A percentile compares a stretch with the other conserved stretches of the same genome.
Evolutionary conservation across 139 green algal genomes (phyloP).

Genomic region (Chlorella sp.): DNA sequence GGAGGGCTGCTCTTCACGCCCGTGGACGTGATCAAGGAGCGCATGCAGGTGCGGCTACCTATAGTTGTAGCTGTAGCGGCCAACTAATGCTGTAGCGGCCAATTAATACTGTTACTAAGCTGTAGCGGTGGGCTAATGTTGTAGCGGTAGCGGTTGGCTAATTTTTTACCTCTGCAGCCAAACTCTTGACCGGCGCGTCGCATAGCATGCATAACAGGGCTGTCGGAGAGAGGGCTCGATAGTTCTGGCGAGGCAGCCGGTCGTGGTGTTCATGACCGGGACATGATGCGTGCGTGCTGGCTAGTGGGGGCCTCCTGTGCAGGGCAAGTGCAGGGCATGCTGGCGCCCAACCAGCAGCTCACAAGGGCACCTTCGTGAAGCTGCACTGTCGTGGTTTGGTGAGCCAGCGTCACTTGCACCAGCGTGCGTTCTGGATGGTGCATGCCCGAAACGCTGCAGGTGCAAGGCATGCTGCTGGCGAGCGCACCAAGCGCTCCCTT

Average conservation of each 20-base stretch:
- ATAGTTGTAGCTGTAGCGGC: neutral
- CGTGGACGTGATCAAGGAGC: slow-evolving; percentile 88
- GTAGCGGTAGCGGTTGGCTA: too few relatives aligned
- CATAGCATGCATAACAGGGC: too few relatives aligned
- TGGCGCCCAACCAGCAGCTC: slow-evolving; percentile 13
- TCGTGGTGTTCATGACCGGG: neutral
- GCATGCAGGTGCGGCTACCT: slow-evolving; percentile 53
- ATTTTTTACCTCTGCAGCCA: too few relatives aligned
- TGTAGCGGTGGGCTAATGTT: neutral
- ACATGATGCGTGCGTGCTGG: slow-evolving; percentile 3
- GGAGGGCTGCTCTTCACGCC: slow-evolving; percentile 81
- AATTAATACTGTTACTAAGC: neutral
- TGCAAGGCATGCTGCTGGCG: neutral
- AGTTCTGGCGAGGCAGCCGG: neutral
- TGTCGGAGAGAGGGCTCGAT: neutral
- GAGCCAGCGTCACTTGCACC: too few relatives aligned
- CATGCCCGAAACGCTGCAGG: too few relatives aligned
- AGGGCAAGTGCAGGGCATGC: slow-evolving; percentile 31
- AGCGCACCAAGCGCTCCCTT: too few relatives aligned
- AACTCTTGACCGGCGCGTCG: too few relatives aligned
- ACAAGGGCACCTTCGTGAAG: too few relatives aligned
- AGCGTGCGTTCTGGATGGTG: too few relatives aligned
- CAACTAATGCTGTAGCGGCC: neutral
- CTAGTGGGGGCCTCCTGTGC: neutral
- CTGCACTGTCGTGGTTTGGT: too few relatives aligned